Conservation (phyloP, 768 basidiomycete genomes). For the Sarcomyxa edulis region DNA sequence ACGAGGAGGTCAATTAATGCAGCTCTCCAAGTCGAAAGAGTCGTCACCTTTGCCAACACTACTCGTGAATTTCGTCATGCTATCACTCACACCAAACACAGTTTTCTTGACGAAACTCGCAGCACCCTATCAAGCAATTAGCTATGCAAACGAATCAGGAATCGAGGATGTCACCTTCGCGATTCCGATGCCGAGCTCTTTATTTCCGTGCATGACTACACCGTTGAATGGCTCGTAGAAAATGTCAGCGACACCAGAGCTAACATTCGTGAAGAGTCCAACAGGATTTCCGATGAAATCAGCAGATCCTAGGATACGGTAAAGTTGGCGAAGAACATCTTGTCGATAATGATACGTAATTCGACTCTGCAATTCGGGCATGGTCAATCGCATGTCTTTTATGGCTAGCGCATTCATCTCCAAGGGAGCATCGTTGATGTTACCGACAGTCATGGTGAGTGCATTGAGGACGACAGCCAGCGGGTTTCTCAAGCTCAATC, state of each 20-base stretch:
- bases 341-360: conserved; percentile 91
- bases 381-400: conserved; percentile 86
- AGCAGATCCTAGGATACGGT: conserved; percentile 95
- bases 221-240: conserved; percentile 99
- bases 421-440: conserved; percentile 92
- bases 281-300: conserved; percentile 97
- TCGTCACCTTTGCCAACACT: conserved; percentile 88
- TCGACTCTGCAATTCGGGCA: conserved; percentile 79
- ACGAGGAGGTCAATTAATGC: not conserved
- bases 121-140: conserved; percentile 62
- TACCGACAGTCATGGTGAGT: conserved; percentile 94
- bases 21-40: not conserved
- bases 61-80: conserved; percentile 96
- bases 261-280: conserved; percentile 96
- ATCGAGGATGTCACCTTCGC: conserved; percentile 61
- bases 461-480: conserved; percentile 91
- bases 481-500: conserved; percentile 81
- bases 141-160: conserved; percentile 1
- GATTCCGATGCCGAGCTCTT: conserved; percentile 89
- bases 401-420: conserved; percentile 92
- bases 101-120: conserved; percentile 99
- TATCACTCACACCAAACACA: conserved; percentile 93
- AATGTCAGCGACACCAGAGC: conserved; percentile 95
- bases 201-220: conserved; percentile 93
- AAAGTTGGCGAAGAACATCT: conserved; percentile 89